Evolutionary conservation across 2,329 filamentous ascomycete genomes (phyloP), one percentile per base, ranked within the genome.

Genomic region (Botrytis medusae): DNA sequence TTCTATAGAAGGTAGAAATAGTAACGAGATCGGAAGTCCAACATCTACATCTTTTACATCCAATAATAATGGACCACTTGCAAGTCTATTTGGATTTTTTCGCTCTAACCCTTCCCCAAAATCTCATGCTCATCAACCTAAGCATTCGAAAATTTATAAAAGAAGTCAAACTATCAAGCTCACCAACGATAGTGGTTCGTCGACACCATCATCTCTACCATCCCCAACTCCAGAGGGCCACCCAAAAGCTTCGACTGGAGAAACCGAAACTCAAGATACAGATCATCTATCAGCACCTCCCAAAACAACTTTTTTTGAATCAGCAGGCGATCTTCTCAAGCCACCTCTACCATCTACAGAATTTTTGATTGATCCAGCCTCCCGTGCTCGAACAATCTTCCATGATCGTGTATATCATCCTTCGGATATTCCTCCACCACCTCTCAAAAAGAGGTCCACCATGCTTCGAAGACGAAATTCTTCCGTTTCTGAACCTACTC

Each of bases 351-450:
- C 96, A 25, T 88, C 92, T 0, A 86, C 89, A 4, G 91, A 94
- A 62, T 99, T 94, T 82, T 86, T 99, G 54, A 88, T 95, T 69
- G 92, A 98, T 78, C 95, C 96, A 12, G 87, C 91, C 1, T 91
- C 89, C 69, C 91, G 96, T 25, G 90, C 94, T 0, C 89, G 94
- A 64, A 95, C 95, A 1, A 99, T 99, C 74, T 98, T 98, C 82
- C 96, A 99, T 82, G 96, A 99, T 81, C 91, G 96, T 18, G 89
- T 99, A 25, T 99, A 99, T 80, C 94, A 97, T 79, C 95, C 96
- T 0, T 88, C 92, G 61, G 96, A 99, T 79, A 98, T 99, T 51
- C 96, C 96, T 0, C 90, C 92, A 0, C 93, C 94, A 14, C 92
- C 93, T 0, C 83, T 90, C 60, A 91, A 90, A 80, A 87, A 85